Conservation (phyloP, 345 rosid genomes). For the Eucalyptus cloeziana region DNA sequence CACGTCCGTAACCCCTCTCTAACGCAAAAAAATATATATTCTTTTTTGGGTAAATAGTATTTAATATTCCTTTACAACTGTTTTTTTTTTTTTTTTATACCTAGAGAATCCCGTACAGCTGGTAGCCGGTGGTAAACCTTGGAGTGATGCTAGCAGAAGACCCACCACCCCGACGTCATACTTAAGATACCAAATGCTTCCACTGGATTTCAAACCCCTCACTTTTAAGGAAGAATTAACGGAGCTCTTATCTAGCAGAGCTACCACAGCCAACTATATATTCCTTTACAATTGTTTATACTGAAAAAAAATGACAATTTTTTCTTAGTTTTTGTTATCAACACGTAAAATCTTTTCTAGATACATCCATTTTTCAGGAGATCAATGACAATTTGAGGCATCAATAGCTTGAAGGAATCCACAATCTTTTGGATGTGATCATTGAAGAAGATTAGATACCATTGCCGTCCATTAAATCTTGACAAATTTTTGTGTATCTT, state of each 20-base stretch:
- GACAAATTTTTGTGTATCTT: neutral
- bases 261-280: too few relatives aligned
- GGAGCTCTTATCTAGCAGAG: too few relatives aligned
- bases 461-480: neutral
- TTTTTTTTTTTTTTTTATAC: too few relatives aligned
- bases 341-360: neutral
- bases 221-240: too few relatives aligned
- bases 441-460: rapidly evolving
- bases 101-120: too few relatives aligned
- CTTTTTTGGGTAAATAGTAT: neutral
- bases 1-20: neutral
- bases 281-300: neutral
- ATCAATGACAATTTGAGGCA: neutral
- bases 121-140: too few relatives aligned
- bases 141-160: too few relatives aligned
- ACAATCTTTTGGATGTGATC: rapidly evolving
- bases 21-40: neutral
- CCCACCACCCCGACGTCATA: too few relatives aligned
- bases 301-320: too few relatives aligned
- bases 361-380: neutral
- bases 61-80: neutral
- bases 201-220: too few relatives aligned
- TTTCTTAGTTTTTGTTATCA: neutral
- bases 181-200: too few relatives aligned
- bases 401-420: neutral